A percentile compares a stretch with the other conserved stretches of the same genome.
These are phyloP conservation scores for Dujonia santamariae DNA, from an alignment of 1,139 yeast genomes.

Conservation along the genomic window DNA sequence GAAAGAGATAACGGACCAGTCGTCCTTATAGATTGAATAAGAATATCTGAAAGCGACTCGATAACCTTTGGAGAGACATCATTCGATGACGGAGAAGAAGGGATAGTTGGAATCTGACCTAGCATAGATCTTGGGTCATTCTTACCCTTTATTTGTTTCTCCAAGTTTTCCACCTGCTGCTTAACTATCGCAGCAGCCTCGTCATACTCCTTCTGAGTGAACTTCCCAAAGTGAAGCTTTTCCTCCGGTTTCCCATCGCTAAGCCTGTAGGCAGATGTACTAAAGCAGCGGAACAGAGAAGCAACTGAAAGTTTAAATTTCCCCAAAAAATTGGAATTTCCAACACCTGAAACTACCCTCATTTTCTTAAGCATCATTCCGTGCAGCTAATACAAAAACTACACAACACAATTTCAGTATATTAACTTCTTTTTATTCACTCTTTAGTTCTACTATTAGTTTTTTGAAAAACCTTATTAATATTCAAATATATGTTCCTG, in stretches of 20 bases:
- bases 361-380: too few species aligned
- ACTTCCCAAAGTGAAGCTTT: constrained; percentile 24
- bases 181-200: constrained; percentile 34
- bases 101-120: constrained; percentile 37
- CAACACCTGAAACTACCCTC: too few species aligned
- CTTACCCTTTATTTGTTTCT: constrained; percentile 39
- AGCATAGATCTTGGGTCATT: constrained; percentile 34
- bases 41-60: constrained; percentile 35
- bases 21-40: constrained; percentile 55
- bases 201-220: constrained; percentile 41
- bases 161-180: constrained; percentile 32
- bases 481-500: too few species aligned
- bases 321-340: too few species aligned
- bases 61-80: constrained; percentile 13
- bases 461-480: too few species aligned
- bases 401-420: too few species aligned
- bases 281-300: too few species aligned
- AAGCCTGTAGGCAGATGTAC: neutral
- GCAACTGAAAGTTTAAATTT: too few species aligned
- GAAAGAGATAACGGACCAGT: constrained; percentile 78
- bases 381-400: too few species aligned
- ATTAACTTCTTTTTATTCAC: too few species aligned
- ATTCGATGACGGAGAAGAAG: constrained; percentile 14
- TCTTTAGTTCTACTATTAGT: too few species aligned
- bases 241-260: constrained; percentile 1